Evolutionary conservation across 2,329 filamentous ascomycete genomes (phyloP).

Genomic region (Proliferodiscus dingleyae): DNA sequence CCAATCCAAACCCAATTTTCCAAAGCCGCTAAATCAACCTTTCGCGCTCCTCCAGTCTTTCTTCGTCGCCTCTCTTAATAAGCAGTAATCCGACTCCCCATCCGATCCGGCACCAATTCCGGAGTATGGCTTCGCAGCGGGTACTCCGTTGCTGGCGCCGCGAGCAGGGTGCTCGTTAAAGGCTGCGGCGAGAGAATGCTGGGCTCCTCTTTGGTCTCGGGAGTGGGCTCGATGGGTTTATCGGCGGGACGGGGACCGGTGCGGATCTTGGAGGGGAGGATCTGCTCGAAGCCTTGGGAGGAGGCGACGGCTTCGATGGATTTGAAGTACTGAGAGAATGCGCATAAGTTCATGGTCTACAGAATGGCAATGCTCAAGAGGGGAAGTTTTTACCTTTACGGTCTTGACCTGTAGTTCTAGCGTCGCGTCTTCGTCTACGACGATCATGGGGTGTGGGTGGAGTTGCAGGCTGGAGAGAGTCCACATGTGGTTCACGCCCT

Average conservation of each 20-base stretch:
- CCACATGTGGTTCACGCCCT: constrained; percentile 87
- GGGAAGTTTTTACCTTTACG: constrained; percentile 52
- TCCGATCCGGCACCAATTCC: constrained; percentile 52
- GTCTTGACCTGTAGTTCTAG: constrained; percentile 70
- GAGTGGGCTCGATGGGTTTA: constrained; percentile 18
- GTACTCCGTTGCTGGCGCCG: constrained; percentile 51
- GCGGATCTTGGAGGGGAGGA: constrained; percentile 51
- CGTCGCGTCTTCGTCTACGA: constrained; percentile 77
- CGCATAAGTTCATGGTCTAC: not conserved
- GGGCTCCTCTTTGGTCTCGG: constrained; percentile 29
- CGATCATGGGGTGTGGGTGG: constrained; percentile 76
- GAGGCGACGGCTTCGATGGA: constrained; percentile 62
- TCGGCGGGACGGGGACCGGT: constrained; percentile 38
- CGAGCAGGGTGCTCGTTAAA: constrained; percentile 49
- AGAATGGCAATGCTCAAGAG: too few species aligned
- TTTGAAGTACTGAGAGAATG: constrained; percentile 60
- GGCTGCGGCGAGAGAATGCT: constrained; percentile 51
- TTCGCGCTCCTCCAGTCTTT: not conserved
- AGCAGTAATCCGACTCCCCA: constrained; percentile 25
- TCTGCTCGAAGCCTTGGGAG: constrained; percentile 53
- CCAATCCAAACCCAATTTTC: not conserved
- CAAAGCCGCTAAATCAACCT: not conserved
- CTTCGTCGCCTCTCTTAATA: not conserved
- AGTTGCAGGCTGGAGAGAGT: constrained; percentile 76
- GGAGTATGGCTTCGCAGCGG: constrained; percentile 51